A percentile compares a stretch with the other conserved stretches of the same genome.
Evolutionary conservation across 2,329 filamentous ascomycete genomes (phyloP).

Genomic region (Fusarium siculi): DNA sequence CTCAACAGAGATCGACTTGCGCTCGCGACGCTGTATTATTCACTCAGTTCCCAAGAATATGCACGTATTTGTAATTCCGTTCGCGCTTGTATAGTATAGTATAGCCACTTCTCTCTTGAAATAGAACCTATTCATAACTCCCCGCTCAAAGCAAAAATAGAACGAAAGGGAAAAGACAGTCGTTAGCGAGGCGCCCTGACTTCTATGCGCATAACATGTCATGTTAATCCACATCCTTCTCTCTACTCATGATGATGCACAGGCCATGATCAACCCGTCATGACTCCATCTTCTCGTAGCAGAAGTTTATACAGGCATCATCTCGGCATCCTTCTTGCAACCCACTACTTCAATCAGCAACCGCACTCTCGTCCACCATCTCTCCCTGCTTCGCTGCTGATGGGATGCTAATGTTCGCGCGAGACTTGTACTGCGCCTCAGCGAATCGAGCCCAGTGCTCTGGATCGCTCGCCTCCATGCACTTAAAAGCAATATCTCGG

Average conservation of each 20-base stretch:
- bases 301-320: background rate
- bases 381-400: constrained; percentile 41
- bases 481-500: constrained; percentile 59
- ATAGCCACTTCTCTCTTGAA: constrained; percentile 13
- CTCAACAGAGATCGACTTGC: constrained; percentile 5
- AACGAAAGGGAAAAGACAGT: constrained; percentile 18
- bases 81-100: background rate
- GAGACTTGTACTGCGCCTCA: constrained; percentile 69
- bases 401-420: constrained; percentile 60
- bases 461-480: constrained; percentile 69
- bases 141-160: constrained; percentile 33
- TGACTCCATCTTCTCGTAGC: background rate
- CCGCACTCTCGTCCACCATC: constrained; percentile 54
- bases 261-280: constrained; percentile 14
- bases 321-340: background rate
- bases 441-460: constrained; percentile 73
- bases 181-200: constrained; percentile 42
- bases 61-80: background rate
- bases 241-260: constrained; percentile 13
- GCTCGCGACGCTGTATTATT: background rate
- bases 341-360: constrained; percentile 50
- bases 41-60: background rate
- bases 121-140: constrained; percentile 22
- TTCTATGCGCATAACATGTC: constrained; percentile 34
- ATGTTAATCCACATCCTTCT: constrained; percentile 8